Conservation (phyloP, 192 early-diverging fungal genomes). For the Coemansia sp. region DNA sequence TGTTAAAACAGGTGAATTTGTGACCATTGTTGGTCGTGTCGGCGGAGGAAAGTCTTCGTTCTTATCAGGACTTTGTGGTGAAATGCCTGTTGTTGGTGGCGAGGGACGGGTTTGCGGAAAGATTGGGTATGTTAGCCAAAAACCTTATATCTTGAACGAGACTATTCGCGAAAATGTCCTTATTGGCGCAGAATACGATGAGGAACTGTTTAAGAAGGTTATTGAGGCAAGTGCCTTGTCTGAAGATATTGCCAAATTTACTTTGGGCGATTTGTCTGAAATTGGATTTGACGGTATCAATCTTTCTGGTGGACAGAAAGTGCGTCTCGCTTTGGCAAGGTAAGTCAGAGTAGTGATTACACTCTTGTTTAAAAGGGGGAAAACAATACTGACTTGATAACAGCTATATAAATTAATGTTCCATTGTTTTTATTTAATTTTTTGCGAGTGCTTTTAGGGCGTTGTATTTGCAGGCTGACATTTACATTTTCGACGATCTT, state of each 20-base stretch:
- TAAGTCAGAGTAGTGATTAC: too few species aligned
- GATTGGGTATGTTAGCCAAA: constrained; percentile 44
- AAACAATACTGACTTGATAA: background rate
- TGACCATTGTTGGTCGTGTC: constrained; percentile 81
- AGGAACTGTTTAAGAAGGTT: constrained; percentile 14
- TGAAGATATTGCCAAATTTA: constrained; percentile 17
- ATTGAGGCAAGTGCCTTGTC: constrained; percentile 26
- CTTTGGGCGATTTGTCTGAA: constrained; percentile 43
- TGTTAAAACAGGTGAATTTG: constrained; percentile 63
- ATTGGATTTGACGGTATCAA: constrained; percentile 58
- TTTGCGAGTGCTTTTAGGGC: constrained; percentile 54
- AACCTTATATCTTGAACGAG: constrained; percentile 35
- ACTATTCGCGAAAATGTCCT: constrained; percentile 51
- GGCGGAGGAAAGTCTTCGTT: constrained; percentile 72
- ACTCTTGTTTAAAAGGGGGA: too few species aligned
- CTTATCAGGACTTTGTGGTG: constrained; percentile 65
- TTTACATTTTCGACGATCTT: constrained; percentile 67
- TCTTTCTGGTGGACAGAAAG: constrained; percentile 61
- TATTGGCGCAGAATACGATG: constrained; percentile 35
- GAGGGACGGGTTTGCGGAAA: constrained; percentile 63
- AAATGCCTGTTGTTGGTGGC: constrained; percentile 74
- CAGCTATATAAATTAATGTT: background rate
- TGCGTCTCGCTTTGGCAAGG: constrained; percentile 59
- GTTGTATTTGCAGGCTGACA: constrained; percentile 57
- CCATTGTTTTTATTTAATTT: background rate